Conservation (phyloP, 2,329 filamentous ascomycete species). For the Fusarium staphyleae region DNA sequence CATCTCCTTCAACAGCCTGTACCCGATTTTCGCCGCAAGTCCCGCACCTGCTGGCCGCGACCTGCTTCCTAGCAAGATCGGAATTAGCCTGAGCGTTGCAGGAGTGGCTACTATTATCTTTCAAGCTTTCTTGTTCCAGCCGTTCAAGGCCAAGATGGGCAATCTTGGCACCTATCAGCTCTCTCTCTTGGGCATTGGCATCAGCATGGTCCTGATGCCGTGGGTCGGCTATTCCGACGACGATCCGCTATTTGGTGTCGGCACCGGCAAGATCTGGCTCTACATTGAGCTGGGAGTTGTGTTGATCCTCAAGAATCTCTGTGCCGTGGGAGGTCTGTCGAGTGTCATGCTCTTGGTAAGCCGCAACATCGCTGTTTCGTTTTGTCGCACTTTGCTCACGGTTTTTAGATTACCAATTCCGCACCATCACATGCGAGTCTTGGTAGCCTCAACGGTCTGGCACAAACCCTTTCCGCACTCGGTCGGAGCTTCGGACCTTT, state of each 20-base stretch:
- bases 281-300: constrained; percentile 83
- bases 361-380: no score
- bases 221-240: constrained; percentile 82
- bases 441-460: constrained; percentile 90
- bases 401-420: constrained; percentile 83
- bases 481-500: constrained; percentile 90
- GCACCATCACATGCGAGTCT: constrained; percentile 85
- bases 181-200: constrained; percentile 78
- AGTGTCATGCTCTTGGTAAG: constrained; percentile 85
- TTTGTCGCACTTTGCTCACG: constrained; percentile 1
- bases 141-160: constrained; percentile 77
- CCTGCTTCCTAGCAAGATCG: constrained; percentile 80
- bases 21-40: constrained; percentile 88
- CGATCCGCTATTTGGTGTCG: constrained; percentile 61
- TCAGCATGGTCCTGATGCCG: constrained; percentile 87
- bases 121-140: constrained; percentile 85
- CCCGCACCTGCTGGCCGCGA: constrained; percentile 77
- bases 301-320: constrained; percentile 87
- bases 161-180: constrained; percentile 85
- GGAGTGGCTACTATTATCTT: constrained; percentile 88
- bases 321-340: constrained; percentile 86
- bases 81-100: constrained; percentile 83
- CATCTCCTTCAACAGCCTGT: constrained; percentile 93
- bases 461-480: constrained; percentile 90
- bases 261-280: constrained; percentile 71